Conservation (phyloP, 305 asterid genomes). For the Fraxinus dipetala region DNA sequence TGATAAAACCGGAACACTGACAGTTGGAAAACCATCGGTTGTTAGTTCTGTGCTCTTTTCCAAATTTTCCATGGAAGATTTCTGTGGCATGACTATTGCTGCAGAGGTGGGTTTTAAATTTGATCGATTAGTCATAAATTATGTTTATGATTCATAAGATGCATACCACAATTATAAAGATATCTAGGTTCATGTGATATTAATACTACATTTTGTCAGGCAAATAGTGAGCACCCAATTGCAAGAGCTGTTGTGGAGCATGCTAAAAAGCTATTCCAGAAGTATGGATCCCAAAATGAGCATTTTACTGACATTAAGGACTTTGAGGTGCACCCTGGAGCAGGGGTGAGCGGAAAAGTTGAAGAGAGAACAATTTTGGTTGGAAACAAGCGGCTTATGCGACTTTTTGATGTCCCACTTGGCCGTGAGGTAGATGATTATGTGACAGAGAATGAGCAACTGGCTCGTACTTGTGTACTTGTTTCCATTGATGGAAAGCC, state of each 20-base stretch:
- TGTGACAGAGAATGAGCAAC: conserved; percentile 64
- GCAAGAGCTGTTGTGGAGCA: conserved; percentile 89
- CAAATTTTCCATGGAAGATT: conserved; percentile 63
- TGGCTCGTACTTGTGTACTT: conserved; percentile 85
- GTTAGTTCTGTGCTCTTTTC: conserved; percentile 78
- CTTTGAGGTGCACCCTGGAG: conserved; percentile 85
- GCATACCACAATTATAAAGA: conserved; percentile 6
- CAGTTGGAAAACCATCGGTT: conserved; percentile 86
- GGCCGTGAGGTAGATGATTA: conserved; percentile 56
- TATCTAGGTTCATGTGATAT: background rate
- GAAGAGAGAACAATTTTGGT: conserved; percentile 64
- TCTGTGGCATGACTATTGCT: conserved; percentile 78
- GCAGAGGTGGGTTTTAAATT: conserved; percentile 64
- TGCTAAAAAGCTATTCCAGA: conserved; percentile 57
- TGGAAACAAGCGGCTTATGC: conserved; percentile 88
- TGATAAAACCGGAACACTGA: conserved; percentile 92
- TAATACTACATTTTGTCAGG: conserved; percentile 40
- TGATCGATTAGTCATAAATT: background rate
- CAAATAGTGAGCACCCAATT: conserved; percentile 93
- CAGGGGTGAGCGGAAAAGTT: conserved; percentile 80
- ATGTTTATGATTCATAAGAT: background rate
- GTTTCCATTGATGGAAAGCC: conserved; percentile 66
- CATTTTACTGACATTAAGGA: conserved; percentile 59
- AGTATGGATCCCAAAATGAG: conserved; percentile 39
- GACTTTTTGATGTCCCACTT: conserved; percentile 46